A percentile compares a stretch with the other conserved stretches of the same genome.
Evolutionary conservation across 768 basidiomycete genomes (phyloP).

Genomic region (Naganishia randhawae): DNA sequence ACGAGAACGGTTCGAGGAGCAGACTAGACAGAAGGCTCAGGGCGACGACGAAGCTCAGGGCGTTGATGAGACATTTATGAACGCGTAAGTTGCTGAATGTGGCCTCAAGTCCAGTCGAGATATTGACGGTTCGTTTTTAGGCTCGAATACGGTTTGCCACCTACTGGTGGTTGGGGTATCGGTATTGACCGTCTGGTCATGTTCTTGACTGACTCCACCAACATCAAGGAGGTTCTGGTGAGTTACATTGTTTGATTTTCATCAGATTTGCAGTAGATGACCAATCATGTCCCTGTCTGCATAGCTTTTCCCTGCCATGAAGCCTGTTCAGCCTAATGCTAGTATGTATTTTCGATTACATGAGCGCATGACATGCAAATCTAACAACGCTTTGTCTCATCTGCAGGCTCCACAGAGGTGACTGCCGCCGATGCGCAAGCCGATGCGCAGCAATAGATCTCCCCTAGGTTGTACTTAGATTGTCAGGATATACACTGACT

Average conservation of each 20-base stretch:
- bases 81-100: conserved; percentile 64
- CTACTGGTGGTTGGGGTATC: conserved; percentile 95
- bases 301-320: conserved; percentile 88
- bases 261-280: not conserved
- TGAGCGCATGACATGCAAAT: not conserved
- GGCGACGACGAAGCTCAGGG: conserved; percentile 99
- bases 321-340: conserved; percentile 56
- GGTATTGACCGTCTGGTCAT: conserved; percentile 95
- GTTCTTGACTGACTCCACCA: conserved; percentile 96
- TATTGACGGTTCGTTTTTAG: conserved; percentile 50
- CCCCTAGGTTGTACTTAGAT: not conserved
- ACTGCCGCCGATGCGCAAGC: not conserved
- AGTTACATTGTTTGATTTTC: not conserved
- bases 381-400: not conserved
- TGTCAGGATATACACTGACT: not conserved
- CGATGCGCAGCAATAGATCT: not conserved
- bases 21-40: conserved; percentile 85
- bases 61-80: conserved; percentile 89
- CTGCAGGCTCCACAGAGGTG: not conserved
- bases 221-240: conserved; percentile 90
- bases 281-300: not conserved
- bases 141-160: conserved; percentile 93
- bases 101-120: not conserved
- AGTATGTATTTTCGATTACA: not conserved
- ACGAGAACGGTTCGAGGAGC: conserved; percentile 87